phyloP scores from a whole-genome alignment of 352 stramenopile species.

The Aphanomyces astaci region DNA sequence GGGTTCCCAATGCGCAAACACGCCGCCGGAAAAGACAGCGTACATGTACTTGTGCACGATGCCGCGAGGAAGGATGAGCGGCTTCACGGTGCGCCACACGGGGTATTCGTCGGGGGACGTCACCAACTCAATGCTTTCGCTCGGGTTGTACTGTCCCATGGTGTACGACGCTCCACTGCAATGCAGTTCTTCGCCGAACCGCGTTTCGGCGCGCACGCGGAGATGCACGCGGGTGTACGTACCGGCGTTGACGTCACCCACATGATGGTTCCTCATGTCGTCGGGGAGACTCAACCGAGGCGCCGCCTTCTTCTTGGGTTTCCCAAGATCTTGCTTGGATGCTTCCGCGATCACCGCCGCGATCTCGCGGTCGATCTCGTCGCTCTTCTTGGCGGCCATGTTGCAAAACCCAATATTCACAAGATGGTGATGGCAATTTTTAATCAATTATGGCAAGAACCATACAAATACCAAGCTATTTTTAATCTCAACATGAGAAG shows the following conservation, averaged over 20 bases:
- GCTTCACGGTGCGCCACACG: constrained; percentile 90
- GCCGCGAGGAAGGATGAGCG: constrained; percentile 85
- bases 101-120: constrained; percentile 95
- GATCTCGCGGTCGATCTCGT: not conserved
- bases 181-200: constrained; percentile 67
- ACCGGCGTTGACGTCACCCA: constrained; percentile 65
- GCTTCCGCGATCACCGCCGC: not conserved
- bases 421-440: not conserved
- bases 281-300: constrained; percentile 12
- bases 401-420: not conserved
- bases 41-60: constrained; percentile 88
- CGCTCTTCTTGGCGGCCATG: not conserved
- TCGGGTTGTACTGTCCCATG: constrained; percentile 85
- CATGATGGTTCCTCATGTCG: constrained; percentile 6
- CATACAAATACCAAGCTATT: not conserved
- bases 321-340: not conserved
- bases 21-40: constrained; percentile 75
- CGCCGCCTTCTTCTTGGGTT: not conserved
- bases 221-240: constrained; percentile 79
- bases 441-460: not conserved
- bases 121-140: constrained; percentile 88
- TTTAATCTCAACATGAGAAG: not conserved
- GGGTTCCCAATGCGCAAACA: constrained; percentile 77
- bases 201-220: constrained; percentile 53
- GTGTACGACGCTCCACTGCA: constrained; percentile 74